Base-by-base conservation (phyloP, 2,329 filamentous ascomycete species). In the Arthrobotrys conoides region DNA sequence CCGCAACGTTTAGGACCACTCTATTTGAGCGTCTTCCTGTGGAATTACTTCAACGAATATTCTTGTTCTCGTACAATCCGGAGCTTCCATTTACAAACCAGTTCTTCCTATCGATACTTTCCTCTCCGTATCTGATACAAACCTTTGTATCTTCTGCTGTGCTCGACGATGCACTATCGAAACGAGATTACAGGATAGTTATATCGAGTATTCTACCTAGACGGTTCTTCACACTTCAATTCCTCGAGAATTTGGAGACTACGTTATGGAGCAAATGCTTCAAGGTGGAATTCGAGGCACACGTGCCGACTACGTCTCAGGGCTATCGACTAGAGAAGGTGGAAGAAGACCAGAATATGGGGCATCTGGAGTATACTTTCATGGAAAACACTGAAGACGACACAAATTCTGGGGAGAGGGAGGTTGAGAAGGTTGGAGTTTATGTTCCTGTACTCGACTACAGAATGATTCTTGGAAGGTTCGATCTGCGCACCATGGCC, bases 11-110 rank as follows among this genome's bases (percentile, higher is more conserved):
- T 57, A 61, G 44, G 30, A 61, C 69, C 16, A 48, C 53, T 14
- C 22, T 64, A 9, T 64, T 80, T 10, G 73, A 80, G 33, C 68
- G 49, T 14, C 73, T 80, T 18, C 78, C 78, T n/a, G 48, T 76
- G 48, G 78, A 80, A 44, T n/a, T 80, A 14, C 68, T 71, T 10
- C 78, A 80, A 36, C 30, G 55, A 9, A 79, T 80, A 38, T 80
- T 78, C 57, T 24, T 78, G 24, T 38, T 66, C 4, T 73, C 73
- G 20, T 59, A 70, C 38, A 80, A 80, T 16, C 73, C 69, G 10
- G 49, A 73, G 20, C 30, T 80, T 4, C 68, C 78, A 5, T 53
- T 78, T 10, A 51, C 49, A 5, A 70, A 59, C 22, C 55, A 41
- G 14, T 71, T 68, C 33, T 59, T 79, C 30, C 36, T 73, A 16